Base-by-base conservation (phyloP, 179 eudicot species). In the Monotropa hypopitys region DNA sequence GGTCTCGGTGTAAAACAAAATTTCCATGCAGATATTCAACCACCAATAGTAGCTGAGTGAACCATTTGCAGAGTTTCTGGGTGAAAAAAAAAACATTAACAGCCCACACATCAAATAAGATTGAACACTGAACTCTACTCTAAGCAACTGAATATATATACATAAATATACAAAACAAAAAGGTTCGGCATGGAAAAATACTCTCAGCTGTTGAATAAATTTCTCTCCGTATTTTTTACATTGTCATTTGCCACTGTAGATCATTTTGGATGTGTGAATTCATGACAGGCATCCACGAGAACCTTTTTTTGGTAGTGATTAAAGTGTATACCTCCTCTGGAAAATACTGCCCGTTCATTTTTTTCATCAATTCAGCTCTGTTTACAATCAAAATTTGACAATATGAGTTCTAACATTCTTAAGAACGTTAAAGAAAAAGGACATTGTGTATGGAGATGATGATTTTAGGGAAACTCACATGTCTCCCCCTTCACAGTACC, bases 401-500 rank as follows among this genome's bases (percentile, higher is more conserved):
- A 51, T 46, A 43, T 38, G 18, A 42, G 10, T 49, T 18, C 54
- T 57, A 68, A 45, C 54, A 53, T 38, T 40, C 1, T 2, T 18
- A 18, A 3, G 43, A 23, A n/a, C 21, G 8, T 59, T 28, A 21
- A 9, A 35, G 16, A 23, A 26, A 49, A 53, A 7, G 32, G 12
- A 23, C 12, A 76, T 5, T 5, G 43, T 1, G 10, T 16, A n/a
- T 45, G 23, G 2, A 72, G 42, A 67, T 53, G 33, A 21, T 30
- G 43, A 50, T 7, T 70, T 21, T 69, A 53, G 69, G 75, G 49
- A 57, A 30, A 88, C 99, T 95, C 88, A 95, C 99, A 95, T 90
- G 81, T 95, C 99, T 77, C 99, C 99, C 49, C 99, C 99, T 87
- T 95, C 99, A 51, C 99, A 95, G 76, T 95, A 95, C 32, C 99